Evolutionary conservation across 495 filamentous ascomycete genomes (phyloP).

Genomic region (Delitschia confertaspora): DNA sequence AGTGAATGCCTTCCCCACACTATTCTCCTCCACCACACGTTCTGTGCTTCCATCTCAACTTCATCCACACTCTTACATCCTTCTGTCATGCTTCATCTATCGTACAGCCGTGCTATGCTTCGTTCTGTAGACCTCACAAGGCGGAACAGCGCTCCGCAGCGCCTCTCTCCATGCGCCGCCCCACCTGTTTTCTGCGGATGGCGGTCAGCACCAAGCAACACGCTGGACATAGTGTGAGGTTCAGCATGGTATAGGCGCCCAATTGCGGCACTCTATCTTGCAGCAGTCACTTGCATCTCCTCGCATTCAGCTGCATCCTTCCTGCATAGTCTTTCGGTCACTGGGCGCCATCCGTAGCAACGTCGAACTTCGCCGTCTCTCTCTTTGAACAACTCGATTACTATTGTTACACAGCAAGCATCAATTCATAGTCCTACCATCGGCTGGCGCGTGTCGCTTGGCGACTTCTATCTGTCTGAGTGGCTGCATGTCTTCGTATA

Average conservation of each 20-base stretch:
- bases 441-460: conserved; percentile 14
- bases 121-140: no score
- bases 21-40: conserved; percentile 1
- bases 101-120: background rate
- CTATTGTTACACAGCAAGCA: conserved; percentile 24
- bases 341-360: conserved; percentile 18
- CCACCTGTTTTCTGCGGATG: no score
- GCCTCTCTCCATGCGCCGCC: no score
- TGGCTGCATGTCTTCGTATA: conserved; percentile 11
- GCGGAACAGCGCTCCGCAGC: no score
- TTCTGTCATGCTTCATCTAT: background rate
- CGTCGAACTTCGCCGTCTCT: conserved; percentile 7
- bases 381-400: conserved; percentile 11
- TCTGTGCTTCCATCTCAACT: conserved; percentile 7
- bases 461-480: conserved; percentile 1
- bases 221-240: no score
- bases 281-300: conserved; percentile 28
- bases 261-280: conserved; percentile 26
- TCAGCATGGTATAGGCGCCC: conserved; percentile 18
- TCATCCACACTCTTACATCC: no score
- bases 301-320: conserved; percentile 21
- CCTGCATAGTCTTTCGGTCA: conserved; percentile 23
- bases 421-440: conserved; percentile 17
- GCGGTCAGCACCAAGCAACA: no score
- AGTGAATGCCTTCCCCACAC: background rate